Percentiles rank a stretch among this genome's conserved stretches.
Evolutionary conservation across 2,329 filamentous ascomycete species (phyloP).

Genomic region (Botrytis byssoidea): DNA sequence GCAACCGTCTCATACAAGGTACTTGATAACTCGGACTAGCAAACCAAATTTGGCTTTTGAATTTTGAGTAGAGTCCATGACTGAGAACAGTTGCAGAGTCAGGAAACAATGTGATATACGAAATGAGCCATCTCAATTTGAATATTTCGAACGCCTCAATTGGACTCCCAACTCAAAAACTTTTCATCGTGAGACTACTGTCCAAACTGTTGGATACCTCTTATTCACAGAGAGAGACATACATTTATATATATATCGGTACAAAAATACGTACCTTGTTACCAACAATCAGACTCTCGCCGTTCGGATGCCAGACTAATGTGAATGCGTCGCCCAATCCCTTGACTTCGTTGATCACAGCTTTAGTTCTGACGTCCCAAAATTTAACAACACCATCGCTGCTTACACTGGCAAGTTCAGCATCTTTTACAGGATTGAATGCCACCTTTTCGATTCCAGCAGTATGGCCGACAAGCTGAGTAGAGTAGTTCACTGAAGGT

Average conservation of each 20-base stretch:
- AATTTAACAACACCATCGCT: slow-evolving; percentile 72
- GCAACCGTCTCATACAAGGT: neutral
- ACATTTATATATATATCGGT: neutral
- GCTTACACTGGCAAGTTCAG: slow-evolving; percentile 72
- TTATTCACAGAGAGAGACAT: neutral
- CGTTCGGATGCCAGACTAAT: slow-evolving; percentile 72
- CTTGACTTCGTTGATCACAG: slow-evolving; percentile 67
- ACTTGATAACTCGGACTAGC: neutral
- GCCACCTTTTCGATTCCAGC: slow-evolving; percentile 71
- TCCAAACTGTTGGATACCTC: neutral
- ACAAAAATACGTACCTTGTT: slow-evolving; percentile 60
- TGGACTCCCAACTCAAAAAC: neutral
- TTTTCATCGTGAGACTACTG: neutral
- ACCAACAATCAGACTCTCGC: slow-evolving; percentile 67
- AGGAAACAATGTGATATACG: neutral
- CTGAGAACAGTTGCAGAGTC: neutral
- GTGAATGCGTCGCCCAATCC: slow-evolving; percentile 66
- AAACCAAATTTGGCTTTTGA: neutral
- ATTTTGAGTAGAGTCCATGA: neutral
- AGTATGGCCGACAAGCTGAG: slow-evolving; percentile 68
- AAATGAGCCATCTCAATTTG: neutral
- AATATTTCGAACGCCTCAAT: neutral
- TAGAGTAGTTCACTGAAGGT: slow-evolving; percentile 69
- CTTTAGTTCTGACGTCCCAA: slow-evolving; percentile 76
- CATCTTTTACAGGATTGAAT: slow-evolving; percentile 75